Evolutionary conservation across 352 stramenopile species (phyloP).

Genomic region (Pythium oligandrum): DNA sequence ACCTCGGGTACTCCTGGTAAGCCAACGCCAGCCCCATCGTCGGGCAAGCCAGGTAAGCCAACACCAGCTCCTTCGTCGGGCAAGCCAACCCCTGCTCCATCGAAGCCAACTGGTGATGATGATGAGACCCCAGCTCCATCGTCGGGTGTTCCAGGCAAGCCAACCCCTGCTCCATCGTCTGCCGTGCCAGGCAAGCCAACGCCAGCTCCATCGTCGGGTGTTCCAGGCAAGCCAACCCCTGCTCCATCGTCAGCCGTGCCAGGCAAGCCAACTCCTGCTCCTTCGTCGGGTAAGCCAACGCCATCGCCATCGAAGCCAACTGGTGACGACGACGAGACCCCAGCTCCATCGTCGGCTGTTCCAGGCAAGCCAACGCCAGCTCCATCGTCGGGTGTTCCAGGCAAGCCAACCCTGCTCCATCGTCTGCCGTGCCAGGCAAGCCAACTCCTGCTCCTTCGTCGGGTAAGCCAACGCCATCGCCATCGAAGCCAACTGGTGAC

Average conservation of each 20-base stretch:
- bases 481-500: too few species aligned
- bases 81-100: too few species aligned
- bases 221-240: slow-evolving; percentile 4
- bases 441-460: too few species aligned
- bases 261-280: slow-evolving; percentile 3
- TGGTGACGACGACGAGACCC: too few species aligned
- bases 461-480: too few species aligned
- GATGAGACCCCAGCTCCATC: neutral
- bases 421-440: too few species aligned
- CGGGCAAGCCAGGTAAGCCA: neutral
- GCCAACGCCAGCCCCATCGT: slow-evolving; percentile 4
- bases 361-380: too few species aligned
- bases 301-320: neutral
- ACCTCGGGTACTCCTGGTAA: slow-evolving; percentile 1
- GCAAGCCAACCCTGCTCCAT: too few species aligned
- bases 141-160: slow-evolving; percentile 1
- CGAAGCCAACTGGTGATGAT: too few species aligned
- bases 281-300: slow-evolving; percentile 2
- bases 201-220: slow-evolving; percentile 3
- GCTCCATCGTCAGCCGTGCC: slow-evolving; percentile 1
- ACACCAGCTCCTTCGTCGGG: neutral
- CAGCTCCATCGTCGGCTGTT: too few species aligned
- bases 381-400: too few species aligned
- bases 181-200: slow-evolving; percentile 1
- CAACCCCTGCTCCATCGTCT: slow-evolving; percentile 1